phyloP scores from a whole-genome alignment of 768 basidiomycete species.

The Coprinellus micaceus region DNA sequence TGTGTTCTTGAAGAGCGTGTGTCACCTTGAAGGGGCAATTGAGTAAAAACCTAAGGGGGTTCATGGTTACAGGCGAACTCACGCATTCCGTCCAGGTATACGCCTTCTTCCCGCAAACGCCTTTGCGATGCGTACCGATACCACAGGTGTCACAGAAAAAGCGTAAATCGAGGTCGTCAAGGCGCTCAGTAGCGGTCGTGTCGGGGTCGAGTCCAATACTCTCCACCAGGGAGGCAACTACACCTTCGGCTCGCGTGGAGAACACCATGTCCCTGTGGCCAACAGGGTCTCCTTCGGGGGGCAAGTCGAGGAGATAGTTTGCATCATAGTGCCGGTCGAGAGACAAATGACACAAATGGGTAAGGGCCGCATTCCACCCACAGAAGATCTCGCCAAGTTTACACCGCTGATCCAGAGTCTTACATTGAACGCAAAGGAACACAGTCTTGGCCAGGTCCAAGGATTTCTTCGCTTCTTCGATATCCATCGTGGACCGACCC shows the following conservation, averaged over 20 bases:
- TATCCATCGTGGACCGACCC: neutral
- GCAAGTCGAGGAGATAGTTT: too few relatives aligned
- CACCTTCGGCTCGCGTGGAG: neutral
- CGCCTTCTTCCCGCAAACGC: neutral
- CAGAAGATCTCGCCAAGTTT: neutral
- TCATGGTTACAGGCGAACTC: too few relatives aligned
- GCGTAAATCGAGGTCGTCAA: constrained; percentile 1
- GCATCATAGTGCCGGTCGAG: too few relatives aligned
- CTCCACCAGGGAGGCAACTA: neutral
- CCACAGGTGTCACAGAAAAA: neutral
- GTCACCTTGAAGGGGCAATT: neutral
- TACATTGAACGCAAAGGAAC: neutral
- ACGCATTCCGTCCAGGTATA: constrained; percentile 3
- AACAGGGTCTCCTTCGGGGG: too few relatives aligned
- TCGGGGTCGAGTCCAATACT: neutral
- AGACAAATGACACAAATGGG: neutral
- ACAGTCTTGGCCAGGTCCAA: neutral
- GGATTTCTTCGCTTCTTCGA: neutral
- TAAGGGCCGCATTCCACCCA: neutral
- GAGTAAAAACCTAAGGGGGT: too few relatives aligned
- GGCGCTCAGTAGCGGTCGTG: neutral
- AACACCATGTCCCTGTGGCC: neutral
- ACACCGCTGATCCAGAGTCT: neutral
- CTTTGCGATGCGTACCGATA: neutral
- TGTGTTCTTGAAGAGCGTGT: neutral